Conservation (phyloP, 176 grass and related monocot genomes). For the Saccharum spontaneum region DNA sequence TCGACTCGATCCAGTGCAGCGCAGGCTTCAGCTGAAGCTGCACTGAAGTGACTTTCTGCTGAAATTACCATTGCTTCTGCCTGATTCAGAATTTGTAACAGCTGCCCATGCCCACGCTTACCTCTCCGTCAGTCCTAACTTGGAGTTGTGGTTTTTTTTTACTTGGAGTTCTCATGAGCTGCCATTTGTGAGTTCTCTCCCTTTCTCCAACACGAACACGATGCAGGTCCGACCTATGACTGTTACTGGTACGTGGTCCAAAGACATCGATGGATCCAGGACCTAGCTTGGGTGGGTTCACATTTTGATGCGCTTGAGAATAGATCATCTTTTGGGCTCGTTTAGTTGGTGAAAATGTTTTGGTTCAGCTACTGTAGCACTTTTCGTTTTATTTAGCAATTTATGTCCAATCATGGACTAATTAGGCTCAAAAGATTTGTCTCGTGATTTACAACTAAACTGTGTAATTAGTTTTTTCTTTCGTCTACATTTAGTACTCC, state of each 20-base stretch:
- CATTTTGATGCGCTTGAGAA: slow-evolving; percentile 26
- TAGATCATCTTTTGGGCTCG: slow-evolving; percentile 7
- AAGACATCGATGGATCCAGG: neutral
- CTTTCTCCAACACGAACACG: neutral
- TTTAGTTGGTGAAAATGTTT: no score
- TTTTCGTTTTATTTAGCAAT: no score
- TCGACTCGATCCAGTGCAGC: neutral
- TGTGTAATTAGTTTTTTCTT: no score
- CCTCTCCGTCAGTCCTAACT: neutral
- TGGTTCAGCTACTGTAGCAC: no score
- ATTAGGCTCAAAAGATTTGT: no score
- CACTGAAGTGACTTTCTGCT: neutral
- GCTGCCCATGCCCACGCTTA: neutral
- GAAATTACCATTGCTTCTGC: neutral
- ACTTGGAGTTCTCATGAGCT: neutral
- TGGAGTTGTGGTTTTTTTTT: no score
- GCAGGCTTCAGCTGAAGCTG: neutral
- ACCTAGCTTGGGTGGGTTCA: neutral
- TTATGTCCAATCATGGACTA: no score
- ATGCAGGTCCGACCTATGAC: neutral
- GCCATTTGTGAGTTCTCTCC: neutral
- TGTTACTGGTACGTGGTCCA: neutral
- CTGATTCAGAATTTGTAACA: neutral
- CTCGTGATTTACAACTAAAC: no score
- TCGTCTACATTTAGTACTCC: no score